A percentile compares a stretch with the other conserved stretches of the same genome.
Conservation (phyloP, 345 rosid species). For the Linum lewisii region DNA sequence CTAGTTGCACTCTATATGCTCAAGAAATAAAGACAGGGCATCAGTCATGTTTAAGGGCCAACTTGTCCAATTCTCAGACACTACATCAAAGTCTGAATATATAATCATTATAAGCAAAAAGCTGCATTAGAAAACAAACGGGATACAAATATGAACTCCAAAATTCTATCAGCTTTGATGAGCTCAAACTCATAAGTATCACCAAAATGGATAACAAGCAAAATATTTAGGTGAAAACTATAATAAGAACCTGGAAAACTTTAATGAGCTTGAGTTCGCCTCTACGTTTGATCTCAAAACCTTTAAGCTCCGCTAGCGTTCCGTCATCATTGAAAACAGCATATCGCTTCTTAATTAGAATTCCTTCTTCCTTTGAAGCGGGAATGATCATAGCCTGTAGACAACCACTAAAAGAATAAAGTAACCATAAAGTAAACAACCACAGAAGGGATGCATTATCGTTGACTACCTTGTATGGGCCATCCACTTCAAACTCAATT, state of each 20-base stretch:
- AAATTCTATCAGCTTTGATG: background rate
- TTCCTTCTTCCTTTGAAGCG: conserved; percentile 98
- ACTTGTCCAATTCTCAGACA: too few species aligned
- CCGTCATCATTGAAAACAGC: conserved; percentile 99
- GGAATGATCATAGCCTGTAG: conserved; percentile 95
- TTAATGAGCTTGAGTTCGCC: conserved; percentile 98
- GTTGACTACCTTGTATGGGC: conserved; percentile 85
- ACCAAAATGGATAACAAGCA: background rate
- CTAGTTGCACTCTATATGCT: too few species aligned
- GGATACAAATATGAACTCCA: background rate
- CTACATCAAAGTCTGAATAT: too few species aligned
- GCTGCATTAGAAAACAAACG: background rate
- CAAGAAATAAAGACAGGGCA: too few species aligned
- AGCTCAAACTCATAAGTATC: background rate
- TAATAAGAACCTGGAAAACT: conserved; percentile 74
- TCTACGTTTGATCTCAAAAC: conserved; percentile 98
- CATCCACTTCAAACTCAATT: conserved; percentile 99
- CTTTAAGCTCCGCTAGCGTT: conserved; percentile 96
- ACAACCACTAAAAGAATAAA: conserved; percentile 14
- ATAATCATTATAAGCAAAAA: too few species aligned
- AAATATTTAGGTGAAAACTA: background rate
- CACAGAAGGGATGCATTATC: conserved; percentile 1
- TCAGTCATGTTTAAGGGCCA: too few species aligned
- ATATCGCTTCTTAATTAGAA: conserved; percentile 89
- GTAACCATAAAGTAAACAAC: conserved; percentile 10